A percentile compares a stretch with the other conserved stretches of the same genome.
Conservation (phyloP, 352 stramenopile genomes). For the Phytophthora cactorum region DNA sequence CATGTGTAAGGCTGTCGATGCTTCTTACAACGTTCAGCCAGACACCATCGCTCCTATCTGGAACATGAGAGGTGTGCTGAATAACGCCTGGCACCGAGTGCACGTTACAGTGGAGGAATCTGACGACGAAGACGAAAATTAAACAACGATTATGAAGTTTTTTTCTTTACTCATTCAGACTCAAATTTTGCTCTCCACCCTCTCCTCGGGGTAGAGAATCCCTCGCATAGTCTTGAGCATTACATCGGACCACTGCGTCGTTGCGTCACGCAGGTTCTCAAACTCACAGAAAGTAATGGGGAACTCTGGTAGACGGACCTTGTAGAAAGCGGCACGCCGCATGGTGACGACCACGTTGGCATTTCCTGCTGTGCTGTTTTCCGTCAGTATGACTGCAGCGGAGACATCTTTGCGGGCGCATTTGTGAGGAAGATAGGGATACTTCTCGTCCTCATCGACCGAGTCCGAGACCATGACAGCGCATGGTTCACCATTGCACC, state of each 20-base stretch:
- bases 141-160: not conserved
- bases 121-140: slow-evolving; percentile 40
- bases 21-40: slow-evolving; percentile 97
- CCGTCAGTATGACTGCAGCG: slow-evolving; percentile 31
- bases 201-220: slow-evolving; percentile 16
- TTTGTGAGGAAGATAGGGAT: slow-evolving; percentile 28
- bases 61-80: slow-evolving; percentile 98
- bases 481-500: slow-evolving; percentile 21
- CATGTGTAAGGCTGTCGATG: slow-evolving; percentile 94
- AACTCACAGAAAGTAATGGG: slow-evolving; percentile 15
- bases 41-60: slow-evolving; percentile 95
- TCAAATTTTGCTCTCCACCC: too few relatives aligned
- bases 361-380: not conserved
- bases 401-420: slow-evolving; percentile 38
- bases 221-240: slow-evolving; percentile 32
- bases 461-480: slow-evolving; percentile 27
- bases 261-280: slow-evolving; percentile 22
- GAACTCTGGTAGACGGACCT: slow-evolving; percentile 27
- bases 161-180: not conserved
- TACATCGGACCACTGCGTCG: slow-evolving; percentile 24
- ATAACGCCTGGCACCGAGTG: slow-evolving; percentile 96
- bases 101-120: slow-evolving; percentile 67
- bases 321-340: slow-evolving; percentile 26
- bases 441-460: slow-evolving; percentile 38
- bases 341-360: slow-evolving; percentile 30